Evolutionary conservation across 23 red algal genomes (phyloP), one percentile per base, ranked within the genome.

Genomic region (Cyanidiococcus yangmingshanensis): DNA sequence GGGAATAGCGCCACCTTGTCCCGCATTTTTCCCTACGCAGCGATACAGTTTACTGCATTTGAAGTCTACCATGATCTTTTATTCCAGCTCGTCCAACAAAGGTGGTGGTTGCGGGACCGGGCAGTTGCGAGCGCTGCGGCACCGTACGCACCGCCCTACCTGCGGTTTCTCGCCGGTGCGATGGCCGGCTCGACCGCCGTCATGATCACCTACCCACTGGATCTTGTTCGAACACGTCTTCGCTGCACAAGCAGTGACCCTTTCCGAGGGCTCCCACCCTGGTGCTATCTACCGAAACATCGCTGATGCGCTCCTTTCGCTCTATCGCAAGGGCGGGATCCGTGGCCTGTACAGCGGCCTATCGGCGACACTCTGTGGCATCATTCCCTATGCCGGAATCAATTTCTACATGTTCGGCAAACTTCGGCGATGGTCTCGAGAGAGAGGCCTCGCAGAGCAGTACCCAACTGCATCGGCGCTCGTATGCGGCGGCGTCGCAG

Each of bases 1-100:
- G 91, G 91, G 35, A 95, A 95, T 71, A 74, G 68, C 18, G 91
- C 91, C 1, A 89, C 84, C 32, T 38, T 95, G 68, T 77, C 85
- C 1, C 91, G 91, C 50, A 95, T 95, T 45, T 82, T 85, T 58
- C 91, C 91, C 38, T 95, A 95, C 79, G 86, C 86, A 45, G 91
- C 91, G 27, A 80, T 95, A 29, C 91, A 95, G 75, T 95, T 88
- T 74, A 79, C 76, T 12, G 71, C 91, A 0, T 95, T 95, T 39
- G 91, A 95, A 77, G 71, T 77, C 37, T 95, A 86, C 58, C 79
- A 95, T 58, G 85, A 54, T n/a, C 63, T 71, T 25, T 29, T 71
- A 29, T 32, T 29, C n/a, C 63, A 29, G 32, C 7, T 25, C 3
- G 15, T 32, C 12, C 3, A 12, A 17, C n/a, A 7, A 7, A 12